Evolutionary conservation across 2,329 filamentous ascomycete species (phyloP), one percentile per base, ranked within the genome.

Genomic region (Fusarium phyllophilum): DNA sequence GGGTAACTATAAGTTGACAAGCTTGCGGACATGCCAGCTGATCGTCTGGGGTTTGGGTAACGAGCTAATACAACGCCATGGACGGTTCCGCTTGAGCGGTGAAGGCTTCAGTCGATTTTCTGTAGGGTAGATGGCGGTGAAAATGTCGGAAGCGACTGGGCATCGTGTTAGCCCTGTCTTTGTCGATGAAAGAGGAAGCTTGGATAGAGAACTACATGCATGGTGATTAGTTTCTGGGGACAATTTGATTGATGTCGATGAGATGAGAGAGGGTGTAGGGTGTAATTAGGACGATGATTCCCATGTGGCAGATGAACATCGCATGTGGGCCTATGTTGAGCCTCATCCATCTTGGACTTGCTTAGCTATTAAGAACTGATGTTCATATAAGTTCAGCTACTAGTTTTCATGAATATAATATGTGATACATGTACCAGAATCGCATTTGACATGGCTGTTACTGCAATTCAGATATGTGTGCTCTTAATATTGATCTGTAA

Each of bases 51-150:
- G 66, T 75, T 72, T 67, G 60, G 75, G 70, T 67, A 75, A 42
- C 48, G 42, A 72, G 68, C 75, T 78, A 77, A 63, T 42, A 61
- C 33, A 57, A 34, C 55, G n/a, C 44, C 62, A 68, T 74, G 59
- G 52, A 62, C 66, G 70, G 67, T 76, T 66, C 59, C 63, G 56
- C 70, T 70, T 46, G 62, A 72, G 77, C 77, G 77, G 76, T 78
- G 77, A 78, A 75, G 64, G 20, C 62, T 56, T 74, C 48, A 48
- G 52, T 57, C 29, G 41, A 24, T 24, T 36, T 51, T 51, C 62
- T 78, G 58, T 77, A 78, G 75, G 77, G 77, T 78, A 78, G 74
- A 51, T 56, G 56, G 76, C 70, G 76, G 76, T 78, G 76, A 78
- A 58, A 74, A 59, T 58, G 58, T 70, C 45, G 66, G 60, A 68